Percentiles rank a stretch among this genome's conserved stretches.
These are phyloP conservation scores for Hirschfeldia incana DNA, from an alignment of 345 rosid species.

Conservation along the genomic window DNA sequence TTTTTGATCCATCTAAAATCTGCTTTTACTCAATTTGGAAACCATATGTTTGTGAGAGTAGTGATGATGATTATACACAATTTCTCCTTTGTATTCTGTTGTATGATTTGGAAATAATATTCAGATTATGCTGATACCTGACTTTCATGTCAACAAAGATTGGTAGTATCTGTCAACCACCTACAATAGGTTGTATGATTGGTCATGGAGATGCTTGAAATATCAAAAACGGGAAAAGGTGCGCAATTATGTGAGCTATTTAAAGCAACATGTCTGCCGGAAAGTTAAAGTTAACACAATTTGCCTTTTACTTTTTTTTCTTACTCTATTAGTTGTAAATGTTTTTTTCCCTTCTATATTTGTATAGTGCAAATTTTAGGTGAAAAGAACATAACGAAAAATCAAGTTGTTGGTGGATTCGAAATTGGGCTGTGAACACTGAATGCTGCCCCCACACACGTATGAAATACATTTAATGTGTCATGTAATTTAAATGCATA, in stretches of 20 bases:
- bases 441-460: slow-evolving; percentile 21
- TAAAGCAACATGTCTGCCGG: slow-evolving; percentile 28
- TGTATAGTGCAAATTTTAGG: not conserved
- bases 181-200: slow-evolving; percentile 8
- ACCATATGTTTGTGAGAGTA: slow-evolving; percentile 5
- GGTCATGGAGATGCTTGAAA: slow-evolving; percentile 29
- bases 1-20: not conserved
- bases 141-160: slow-evolving; percentile 22
- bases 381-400: too few relatives aligned
- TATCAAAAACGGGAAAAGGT: slow-evolving; percentile 33
- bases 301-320: slow-evolving; percentile 14
- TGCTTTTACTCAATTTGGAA: slow-evolving; percentile 12
- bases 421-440: slow-evolving; percentile 13
- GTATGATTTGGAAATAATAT: not conserved
- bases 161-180: slow-evolving; percentile 4
- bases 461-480: not conserved
- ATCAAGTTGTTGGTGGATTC: slow-evolving; percentile 3
- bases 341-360: not conserved
- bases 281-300: slow-evolving; percentile 24
- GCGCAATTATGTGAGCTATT: slow-evolving; percentile 27
- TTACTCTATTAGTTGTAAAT: too few relatives aligned
- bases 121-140: not conserved
- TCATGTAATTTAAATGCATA: not conserved
- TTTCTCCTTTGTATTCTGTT: not conserved
- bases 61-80: not conserved